Evolutionary conservation across 177 flowering plant genomes (phyloP).

Genomic region (Vitis hybrid): DNA sequence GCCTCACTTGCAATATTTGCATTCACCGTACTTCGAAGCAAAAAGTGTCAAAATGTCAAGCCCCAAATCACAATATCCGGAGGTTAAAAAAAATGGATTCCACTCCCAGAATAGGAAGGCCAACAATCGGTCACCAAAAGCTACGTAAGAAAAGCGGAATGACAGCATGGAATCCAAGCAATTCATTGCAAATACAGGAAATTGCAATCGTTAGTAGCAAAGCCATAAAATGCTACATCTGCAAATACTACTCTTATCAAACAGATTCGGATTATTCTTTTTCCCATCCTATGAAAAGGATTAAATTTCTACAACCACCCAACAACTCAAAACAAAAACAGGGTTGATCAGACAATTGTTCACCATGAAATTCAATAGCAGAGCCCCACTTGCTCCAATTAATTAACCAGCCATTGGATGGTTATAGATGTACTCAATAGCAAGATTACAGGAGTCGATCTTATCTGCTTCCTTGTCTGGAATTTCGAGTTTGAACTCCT

Average conservation of each 20-base stretch:
- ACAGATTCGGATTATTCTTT: conserved; percentile 15
- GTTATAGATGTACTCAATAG: conserved; percentile 68
- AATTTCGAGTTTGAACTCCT: conserved; percentile 91
- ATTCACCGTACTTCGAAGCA: too few species aligned
- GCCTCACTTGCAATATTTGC: too few species aligned
- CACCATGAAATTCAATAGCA: conserved; percentile 4
- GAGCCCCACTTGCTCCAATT: not conserved
- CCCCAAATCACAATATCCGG: too few species aligned
- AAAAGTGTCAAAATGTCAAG: too few species aligned
- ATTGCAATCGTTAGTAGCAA: not conserved
- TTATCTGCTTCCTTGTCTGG: conserved; percentile 91
- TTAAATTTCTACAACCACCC: conserved; percentile 15
- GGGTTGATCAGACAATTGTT: not conserved
- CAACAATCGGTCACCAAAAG: too few species aligned
- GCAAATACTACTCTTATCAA: conserved; percentile 6
- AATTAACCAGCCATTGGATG: conserved; percentile 81
- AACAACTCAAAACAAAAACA: conserved; percentile 10
- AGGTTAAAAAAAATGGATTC: too few species aligned
- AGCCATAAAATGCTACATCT: not conserved
- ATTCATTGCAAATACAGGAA: not conserved
- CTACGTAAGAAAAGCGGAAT: not conserved
- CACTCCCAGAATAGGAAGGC: too few species aligned
- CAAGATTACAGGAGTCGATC: conserved; percentile 72
- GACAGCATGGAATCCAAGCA: not conserved
- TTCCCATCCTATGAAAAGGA: conserved; percentile 11